Conservation (phyloP, 768 basidiomycete genomes). For the Boletus rufocinnamomeus region DNA sequence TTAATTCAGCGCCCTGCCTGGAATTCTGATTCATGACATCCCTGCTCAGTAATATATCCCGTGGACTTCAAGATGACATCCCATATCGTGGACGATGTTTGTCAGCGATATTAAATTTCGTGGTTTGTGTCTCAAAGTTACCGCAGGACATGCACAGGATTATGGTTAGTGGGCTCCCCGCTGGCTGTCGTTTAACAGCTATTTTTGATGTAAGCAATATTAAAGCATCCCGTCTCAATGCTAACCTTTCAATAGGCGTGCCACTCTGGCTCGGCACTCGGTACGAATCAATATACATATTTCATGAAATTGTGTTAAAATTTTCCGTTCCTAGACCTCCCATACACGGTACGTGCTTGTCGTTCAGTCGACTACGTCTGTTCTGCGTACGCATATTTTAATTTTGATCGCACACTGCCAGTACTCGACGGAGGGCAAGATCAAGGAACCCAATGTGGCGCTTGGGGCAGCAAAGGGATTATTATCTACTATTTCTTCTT, state of each 20-base stretch:
- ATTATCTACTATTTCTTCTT: constrained; percentile 74
- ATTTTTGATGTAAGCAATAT: constrained; percentile 66
- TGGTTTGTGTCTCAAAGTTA: constrained; percentile 5
- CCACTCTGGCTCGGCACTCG: constrained; percentile 88
- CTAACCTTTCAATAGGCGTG: constrained; percentile 46
- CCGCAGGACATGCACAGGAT: constrained; percentile 69
- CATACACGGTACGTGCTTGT: constrained; percentile 54
- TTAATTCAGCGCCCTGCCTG: constrained; percentile 8
- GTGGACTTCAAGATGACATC: constrained; percentile 65
- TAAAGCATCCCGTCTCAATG: neutral
- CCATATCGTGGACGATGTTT: constrained; percentile 88
- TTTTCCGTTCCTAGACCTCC: constrained; percentile 51
- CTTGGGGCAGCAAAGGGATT: constrained; percentile 87
- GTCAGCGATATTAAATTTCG: constrained; percentile 25
- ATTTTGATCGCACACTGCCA: constrained; percentile 27
- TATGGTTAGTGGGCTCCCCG: constrained; percentile 78
- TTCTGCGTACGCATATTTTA: neutral
- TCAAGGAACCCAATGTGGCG: constrained; percentile 91
- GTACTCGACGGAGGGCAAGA: constrained; percentile 94
- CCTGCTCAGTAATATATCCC: constrained; percentile 76
- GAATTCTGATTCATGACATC: neutral
- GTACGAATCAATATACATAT: constrained; percentile 37
- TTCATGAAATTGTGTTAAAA: neutral
- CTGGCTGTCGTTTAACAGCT: constrained; percentile 86
- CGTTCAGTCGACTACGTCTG: neutral